A percentile compares a stretch with the other conserved stretches of the same genome.
Conservation (phyloP, 2,329 filamentous ascomycete genomes). For the Chaetothyriales sp. region DNA sequence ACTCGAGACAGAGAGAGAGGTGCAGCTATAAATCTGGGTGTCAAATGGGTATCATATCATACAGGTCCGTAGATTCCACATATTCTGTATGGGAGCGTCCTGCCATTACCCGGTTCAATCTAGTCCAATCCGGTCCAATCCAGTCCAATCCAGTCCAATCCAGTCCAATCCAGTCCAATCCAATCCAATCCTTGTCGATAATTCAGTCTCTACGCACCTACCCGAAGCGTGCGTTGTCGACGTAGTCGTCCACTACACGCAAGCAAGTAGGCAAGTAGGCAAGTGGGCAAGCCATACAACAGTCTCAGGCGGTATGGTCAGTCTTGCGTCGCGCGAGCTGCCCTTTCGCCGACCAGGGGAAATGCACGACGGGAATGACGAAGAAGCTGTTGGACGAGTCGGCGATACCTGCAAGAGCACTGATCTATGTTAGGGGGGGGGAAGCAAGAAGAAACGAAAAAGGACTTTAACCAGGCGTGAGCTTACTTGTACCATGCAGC, state of each 20-base stretch:
- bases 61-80: neutral
- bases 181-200: too few species aligned
- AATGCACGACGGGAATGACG: constrained; percentile 80
- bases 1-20: neutral
- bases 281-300: neutral
- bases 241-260: too few species aligned
- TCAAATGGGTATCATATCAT: constrained; percentile 6
- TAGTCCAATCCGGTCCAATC: neutral
- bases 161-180: neutral
- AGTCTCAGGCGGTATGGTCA: constrained; percentile 26
- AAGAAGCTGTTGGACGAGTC: constrained; percentile 68
- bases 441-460: neutral
- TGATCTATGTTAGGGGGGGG: neutral
- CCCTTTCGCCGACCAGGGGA: constrained; percentile 81
- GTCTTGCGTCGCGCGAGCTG: constrained; percentile 44
- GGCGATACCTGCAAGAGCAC: constrained; percentile 63
- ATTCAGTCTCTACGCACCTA: too few species aligned
- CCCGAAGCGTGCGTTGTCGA: too few species aligned
- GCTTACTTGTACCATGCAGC: constrained; percentile 63
- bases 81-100: neutral
- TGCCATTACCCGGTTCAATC: neutral
- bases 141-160: neutral
- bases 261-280: too few species aligned
- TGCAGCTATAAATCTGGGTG: constrained; percentile 5
- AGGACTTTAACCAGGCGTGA: neutral